phyloP scores from a whole-genome alignment of 371 early-diverging fungal genomes.

The Mortierella sp. region DNA sequence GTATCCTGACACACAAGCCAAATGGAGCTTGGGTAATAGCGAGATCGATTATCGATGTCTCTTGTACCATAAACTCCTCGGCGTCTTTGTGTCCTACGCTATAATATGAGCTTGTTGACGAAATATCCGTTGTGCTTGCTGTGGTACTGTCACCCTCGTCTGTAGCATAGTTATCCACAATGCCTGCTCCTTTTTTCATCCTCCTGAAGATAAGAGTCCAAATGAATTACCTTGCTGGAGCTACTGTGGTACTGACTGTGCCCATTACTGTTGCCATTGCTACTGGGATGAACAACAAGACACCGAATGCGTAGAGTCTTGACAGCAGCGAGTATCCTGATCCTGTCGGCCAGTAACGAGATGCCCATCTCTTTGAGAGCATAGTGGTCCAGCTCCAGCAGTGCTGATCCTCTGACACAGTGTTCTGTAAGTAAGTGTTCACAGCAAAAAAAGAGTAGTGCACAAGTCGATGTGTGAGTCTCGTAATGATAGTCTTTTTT shows the following conservation, averaged over 20 bases:
- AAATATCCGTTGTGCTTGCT: too few species aligned
- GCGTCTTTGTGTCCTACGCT: too few species aligned
- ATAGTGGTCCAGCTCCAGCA: constrained; percentile 87
- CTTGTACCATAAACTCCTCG: too few species aligned
- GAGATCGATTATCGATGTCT: too few species aligned
- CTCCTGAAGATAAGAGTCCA: neutral
- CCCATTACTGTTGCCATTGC: constrained; percentile 19
- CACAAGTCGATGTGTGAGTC: neutral
- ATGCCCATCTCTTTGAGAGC: constrained; percentile 89
- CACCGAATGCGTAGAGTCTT: constrained; percentile 78
- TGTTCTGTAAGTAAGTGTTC: constrained; percentile 31
- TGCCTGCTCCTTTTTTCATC: neutral
- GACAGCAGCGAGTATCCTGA: constrained; percentile 82
- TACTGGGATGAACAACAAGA: constrained; percentile 50
- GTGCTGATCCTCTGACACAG: constrained; percentile 80
- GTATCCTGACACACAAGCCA: too few species aligned
- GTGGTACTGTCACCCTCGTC: neutral
- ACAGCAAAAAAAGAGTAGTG: neutral
- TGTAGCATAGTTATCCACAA: neutral
- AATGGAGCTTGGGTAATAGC: too few species aligned
- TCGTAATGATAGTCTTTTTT: neutral
- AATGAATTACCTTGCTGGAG: constrained; percentile 36
- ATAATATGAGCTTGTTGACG: too few species aligned
- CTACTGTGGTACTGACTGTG: constrained; percentile 19
- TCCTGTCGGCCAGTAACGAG: constrained; percentile 87